Base-by-base conservation (phyloP, 2,329 filamentous ascomycete species). In the Xylaria sp. region DNA sequence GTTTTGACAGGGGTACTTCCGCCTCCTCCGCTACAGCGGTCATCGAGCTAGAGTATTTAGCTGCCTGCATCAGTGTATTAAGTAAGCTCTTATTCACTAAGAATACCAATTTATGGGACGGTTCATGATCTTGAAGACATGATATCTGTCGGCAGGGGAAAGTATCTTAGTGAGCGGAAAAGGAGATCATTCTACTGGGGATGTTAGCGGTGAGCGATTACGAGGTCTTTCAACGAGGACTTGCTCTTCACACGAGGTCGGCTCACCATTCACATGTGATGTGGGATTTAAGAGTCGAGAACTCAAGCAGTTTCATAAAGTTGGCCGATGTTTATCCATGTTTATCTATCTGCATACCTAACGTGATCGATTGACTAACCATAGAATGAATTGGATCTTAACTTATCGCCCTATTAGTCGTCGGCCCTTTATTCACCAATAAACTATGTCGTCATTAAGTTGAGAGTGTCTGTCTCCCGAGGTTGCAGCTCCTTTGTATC, bases 201-300 rank as follows among this genome's bases (percentile, higher is more conserved):
- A 51, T 13, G 3, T 16, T 5, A 12, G 10, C 21, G 23, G 25
- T 29, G 25, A 32, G 25, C 16, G 13, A n/a, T 27, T 23, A 35
- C n/a, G 12, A 27, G 37, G 42, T 29, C 29, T 27, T 61, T 16
- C 47, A 48, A 5, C 9, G 23, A 53, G 1, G 32, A 53, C 27
- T 47, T 21, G 42, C 21, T 18, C 4, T 23, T 2, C 13, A 50
- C 32, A 13, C 6, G 12, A 6, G 29, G 18, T 66, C 29, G 25
- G 21, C 57, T 66, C 40, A 61, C 3, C 23, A 27, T 40, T 25
- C 42, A 29, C 40, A 27, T 48, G 40, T 40, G 16, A 61, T 27
- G 23, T 40, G 50, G 35, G 29, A 42, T 18, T 16, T 10, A 16
- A 35, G 37, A 35, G 5, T n/a, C 27, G 12, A 47, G 35, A 27